Percentiles rank a stretch among this genome's conserved stretches.
Conservation (phyloP, 176 grass and related monocot genomes). For the Miscanthus lutarioriparius region DNA sequence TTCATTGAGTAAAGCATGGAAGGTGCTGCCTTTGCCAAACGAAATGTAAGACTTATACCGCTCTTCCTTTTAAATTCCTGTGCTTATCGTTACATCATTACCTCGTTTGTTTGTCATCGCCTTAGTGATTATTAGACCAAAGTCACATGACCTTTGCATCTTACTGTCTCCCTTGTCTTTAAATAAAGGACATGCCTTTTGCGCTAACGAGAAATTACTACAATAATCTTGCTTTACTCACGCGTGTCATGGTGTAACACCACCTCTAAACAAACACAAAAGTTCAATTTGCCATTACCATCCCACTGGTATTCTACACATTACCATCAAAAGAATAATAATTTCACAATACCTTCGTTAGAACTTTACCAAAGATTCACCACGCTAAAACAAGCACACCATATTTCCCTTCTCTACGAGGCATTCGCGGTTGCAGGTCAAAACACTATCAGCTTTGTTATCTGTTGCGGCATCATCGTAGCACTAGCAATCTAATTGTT, state of each 20-base stretch:
- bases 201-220: background rate
- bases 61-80: background rate
- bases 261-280: background rate
- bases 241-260: background rate
- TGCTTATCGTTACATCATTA: background rate
- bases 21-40: accelerated
- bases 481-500: background rate
- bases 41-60: background rate
- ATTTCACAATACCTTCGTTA: no score
- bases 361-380: background rate
- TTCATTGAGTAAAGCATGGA: background rate
- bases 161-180: background rate
- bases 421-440: accelerated
- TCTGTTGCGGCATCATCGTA: background rate
- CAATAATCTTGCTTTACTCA: background rate
- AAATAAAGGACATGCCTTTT: no score
- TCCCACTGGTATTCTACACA: no score
- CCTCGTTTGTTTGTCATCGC: no score
- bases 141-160: background rate
- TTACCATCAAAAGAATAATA: background rate
- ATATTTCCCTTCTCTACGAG: background rate
- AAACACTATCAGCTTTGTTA: background rate
- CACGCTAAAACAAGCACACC: background rate
- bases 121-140: no score
- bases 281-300: no score